Evolutionary conservation across 352 stramenopile genomes (phyloP), one percentile per base, ranked within the genome.

Genomic region (Globisporangium heterothallicum): DNA sequence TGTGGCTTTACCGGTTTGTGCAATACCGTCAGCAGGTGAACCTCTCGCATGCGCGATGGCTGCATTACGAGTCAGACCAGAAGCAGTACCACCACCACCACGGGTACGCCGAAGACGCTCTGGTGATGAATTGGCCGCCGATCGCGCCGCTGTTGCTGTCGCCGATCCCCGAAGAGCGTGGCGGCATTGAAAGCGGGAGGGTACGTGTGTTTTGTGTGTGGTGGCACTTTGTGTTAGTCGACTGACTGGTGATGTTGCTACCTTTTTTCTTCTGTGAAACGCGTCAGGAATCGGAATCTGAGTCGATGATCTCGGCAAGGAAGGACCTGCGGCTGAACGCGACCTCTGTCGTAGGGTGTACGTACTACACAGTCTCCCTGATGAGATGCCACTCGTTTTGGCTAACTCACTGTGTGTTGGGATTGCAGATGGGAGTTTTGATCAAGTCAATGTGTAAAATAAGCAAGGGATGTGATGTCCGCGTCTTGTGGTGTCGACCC

Each of bases 11-110:
- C 44, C 69, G 74, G 26, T 68, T 83, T 38, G 56, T 82, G 49
- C 73, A 79, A 57, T 89, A 87, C 63, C 73, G 75, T 9, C 66
- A 71, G 46, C 73, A 75, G 22, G 67, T 84, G 41, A 55, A 56
- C 44, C 72, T 74, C 42, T 83, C 78, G 25, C 78, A 87, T 43
- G 74, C 70, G 59, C 75, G 78, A 14, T 89, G 78, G 78, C 53
- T 86, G 41, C 65, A 63, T 22, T 86, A 79, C 59, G 74, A 86
- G 2, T 52, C 71, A 6, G 51, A 49, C 6, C 44, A 52, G 12
- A 49, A 73, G 21, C 56, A 68, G 36, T 61, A 53, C 2, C 62
- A 73, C 29, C 59, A 63, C 21, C 63, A 73, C 25, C 26, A 61
- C 30, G 63, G 56, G 8, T 47, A 46, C 49, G 25, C 27, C 1